Conservation (phyloP, 495 filamentous ascomycete genomes). For the Penicillium egyptiacum region DNA sequence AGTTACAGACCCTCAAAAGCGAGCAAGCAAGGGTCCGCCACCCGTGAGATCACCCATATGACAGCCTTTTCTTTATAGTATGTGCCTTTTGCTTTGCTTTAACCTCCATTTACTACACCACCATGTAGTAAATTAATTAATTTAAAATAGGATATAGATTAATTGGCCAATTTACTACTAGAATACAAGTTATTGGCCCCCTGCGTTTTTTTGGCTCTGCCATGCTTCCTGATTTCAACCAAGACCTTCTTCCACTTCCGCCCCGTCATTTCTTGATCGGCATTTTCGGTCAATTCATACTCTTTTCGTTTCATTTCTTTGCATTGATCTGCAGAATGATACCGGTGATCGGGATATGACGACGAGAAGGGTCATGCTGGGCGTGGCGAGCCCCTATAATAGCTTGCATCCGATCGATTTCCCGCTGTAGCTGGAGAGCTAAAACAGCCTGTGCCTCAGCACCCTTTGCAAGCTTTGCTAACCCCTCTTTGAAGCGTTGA, state of each 20-base stretch:
- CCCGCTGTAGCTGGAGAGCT: not conserved
- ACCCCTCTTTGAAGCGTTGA: not conserved
- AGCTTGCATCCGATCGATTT: not conserved
- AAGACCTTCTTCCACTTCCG: conserved; percentile 3
- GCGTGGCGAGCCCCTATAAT: not conserved
- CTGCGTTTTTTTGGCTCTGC: not conserved
- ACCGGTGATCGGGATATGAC: not conserved
- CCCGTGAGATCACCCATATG: too few species aligned
- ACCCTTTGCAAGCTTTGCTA: conserved; percentile 2
- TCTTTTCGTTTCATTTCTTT: not conserved
- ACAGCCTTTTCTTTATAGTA: too few species aligned
- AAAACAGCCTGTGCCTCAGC: not conserved
- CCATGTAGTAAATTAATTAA: too few species aligned
- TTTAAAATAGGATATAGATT: too few species aligned
- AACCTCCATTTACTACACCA: too few species aligned
- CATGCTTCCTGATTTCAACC: not conserved
- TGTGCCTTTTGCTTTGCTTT: too few species aligned
- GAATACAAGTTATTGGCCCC: too few species aligned
- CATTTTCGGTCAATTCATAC: not conserved
- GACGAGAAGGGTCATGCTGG: not conserved
- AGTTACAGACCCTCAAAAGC: too few species aligned
- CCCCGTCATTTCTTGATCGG: not conserved
- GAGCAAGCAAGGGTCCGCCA: too few species aligned
- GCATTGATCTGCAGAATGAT: too few species aligned
- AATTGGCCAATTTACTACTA: too few species aligned